Evolutionary conservation across 2,329 filamentous ascomycete species (phyloP).

Genomic region (Trichoderma atrobrunneum): DNA sequence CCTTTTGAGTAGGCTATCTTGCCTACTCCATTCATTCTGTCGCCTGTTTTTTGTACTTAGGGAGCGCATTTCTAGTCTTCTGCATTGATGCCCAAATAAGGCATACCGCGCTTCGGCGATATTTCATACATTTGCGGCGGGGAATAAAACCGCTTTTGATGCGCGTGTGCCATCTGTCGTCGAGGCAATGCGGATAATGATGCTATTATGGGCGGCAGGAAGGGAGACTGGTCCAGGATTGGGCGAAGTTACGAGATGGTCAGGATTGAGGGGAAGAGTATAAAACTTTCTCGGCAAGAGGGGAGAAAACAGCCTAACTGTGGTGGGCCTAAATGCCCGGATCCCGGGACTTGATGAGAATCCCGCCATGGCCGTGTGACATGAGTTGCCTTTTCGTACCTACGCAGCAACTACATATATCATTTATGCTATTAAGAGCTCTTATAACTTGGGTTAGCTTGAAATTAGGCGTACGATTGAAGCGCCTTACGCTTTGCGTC

Average conservation of each 20-base stretch:
- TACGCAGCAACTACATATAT: background rate
- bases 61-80: background rate
- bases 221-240: background rate
- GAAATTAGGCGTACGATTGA: rapidly evolving
- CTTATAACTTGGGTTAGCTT: background rate
- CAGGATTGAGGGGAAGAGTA: background rate
- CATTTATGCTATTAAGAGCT: background rate
- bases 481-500: background rate
- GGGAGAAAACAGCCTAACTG: background rate
- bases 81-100: background rate
- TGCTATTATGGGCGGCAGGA: background rate
- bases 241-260: no score
- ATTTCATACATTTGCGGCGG: background rate
- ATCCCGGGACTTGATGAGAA: no score
- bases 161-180: background rate
- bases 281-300: background rate
- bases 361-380: background rate
- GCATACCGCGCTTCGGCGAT: background rate
- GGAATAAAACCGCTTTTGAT: background rate
- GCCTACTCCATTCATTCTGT: background rate
- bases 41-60: background rate
- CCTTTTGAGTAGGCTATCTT: background rate
- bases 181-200: background rate
- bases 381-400: background rate
- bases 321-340: no score